Base-by-base conservation (phyloP, 768 basidiomycete species). In the Tulasnella calospora region DNA sequence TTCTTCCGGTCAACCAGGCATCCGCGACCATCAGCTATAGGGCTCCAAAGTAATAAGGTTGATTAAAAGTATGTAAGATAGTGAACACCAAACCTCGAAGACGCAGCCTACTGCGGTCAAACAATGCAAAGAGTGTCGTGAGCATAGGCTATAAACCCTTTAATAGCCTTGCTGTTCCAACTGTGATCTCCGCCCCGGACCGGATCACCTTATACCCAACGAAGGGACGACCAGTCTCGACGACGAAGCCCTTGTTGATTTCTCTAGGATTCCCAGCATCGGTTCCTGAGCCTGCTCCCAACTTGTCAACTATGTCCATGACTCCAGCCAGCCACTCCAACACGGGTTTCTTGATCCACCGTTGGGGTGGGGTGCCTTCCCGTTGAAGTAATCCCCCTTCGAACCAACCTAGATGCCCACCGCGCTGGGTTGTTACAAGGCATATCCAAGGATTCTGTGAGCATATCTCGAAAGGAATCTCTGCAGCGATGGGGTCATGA, bases 21-120 rank as follows among this genome's bases (percentile, higher is more conserved):
- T 81, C 81, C 41, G 76, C 81, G 81, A 90, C 87, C 33, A 83
- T 93, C 81, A 89, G 85, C 81, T 91, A 92, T 85, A 86, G 89
- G 79, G 79, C 33, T 19, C 79, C 79, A 41, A 70, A 78, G n/a
- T 61, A 61, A 61, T 30, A 23, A 61, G 30, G 7, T n/a, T 13
- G 23, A 61, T 55, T 23, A 61, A 61, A 13, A n/a, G 57, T 61
- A 6, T 61, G 0, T 61, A 17, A 30, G 57, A 27, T 61, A 23
- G 23, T 23, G 23, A 61, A 23, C 15, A 30, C n/a, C 23, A 61
- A 61, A 13, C n/a, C 15, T 8, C 19, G 21, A 61, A 30, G 23
- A 61, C 57, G 13, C 23, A n/a, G 57, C n/a, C 19, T 27, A 30
- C 57, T 30, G 30, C 5, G 15, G 15, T 15, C 46, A 47, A 19